These are phyloP conservation scores for Furcasterigmium furcatum DNA, from an alignment of 2,329 filamentous ascomycete genomes.

Conservation along the genomic window DNA sequence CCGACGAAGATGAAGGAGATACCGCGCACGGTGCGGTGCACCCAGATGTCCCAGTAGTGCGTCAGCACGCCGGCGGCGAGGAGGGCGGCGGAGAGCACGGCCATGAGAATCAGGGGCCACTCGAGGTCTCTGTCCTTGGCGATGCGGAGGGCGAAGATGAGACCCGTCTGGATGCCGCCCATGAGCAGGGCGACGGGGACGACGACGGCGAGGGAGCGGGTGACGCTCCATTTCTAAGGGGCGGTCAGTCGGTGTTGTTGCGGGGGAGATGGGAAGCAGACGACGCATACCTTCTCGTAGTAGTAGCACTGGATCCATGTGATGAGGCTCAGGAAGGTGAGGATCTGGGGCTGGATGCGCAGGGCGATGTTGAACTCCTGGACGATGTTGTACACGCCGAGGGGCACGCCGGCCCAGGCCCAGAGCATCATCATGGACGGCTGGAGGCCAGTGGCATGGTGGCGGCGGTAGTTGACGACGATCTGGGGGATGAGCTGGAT, in stretches of 20 bases:
- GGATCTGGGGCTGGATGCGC: conserved; percentile 38
- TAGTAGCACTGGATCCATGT: conserved; percentile 42
- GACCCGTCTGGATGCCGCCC: conserved; percentile 53
- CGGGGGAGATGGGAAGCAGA: neutral
- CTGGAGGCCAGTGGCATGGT: conserved; percentile 63
- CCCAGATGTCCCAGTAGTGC: conserved; percentile 69
- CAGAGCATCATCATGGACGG: conserved; percentile 72
- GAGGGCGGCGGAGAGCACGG: conserved; percentile 58
- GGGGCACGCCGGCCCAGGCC: conserved; percentile 63
- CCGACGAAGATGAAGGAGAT: conserved; percentile 71
- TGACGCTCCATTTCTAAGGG: conserved; percentile 46
- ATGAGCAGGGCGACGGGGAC: conserved; percentile 51
- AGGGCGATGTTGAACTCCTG: conserved; percentile 37
- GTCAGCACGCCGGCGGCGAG: conserved; percentile 63
- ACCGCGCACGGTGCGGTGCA: conserved; percentile 62
- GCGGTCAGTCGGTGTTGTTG: conserved; percentile 2
- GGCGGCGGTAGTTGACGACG: conserved; percentile 62
- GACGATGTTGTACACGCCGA: conserved; percentile 51
- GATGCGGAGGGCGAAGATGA: conserved; percentile 55
- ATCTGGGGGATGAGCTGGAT: conserved; percentile 68
- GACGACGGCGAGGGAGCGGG: conserved; percentile 44
- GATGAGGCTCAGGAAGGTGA: conserved; percentile 35
- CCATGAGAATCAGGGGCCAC: conserved; percentile 67
- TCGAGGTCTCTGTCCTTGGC: conserved; percentile 37
- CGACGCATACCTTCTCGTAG: conserved; percentile 31